These are phyloP conservation scores for Pythium utonaiense DNA, from an alignment of 352 stramenopile species.

Conservation along the genomic window DNA sequence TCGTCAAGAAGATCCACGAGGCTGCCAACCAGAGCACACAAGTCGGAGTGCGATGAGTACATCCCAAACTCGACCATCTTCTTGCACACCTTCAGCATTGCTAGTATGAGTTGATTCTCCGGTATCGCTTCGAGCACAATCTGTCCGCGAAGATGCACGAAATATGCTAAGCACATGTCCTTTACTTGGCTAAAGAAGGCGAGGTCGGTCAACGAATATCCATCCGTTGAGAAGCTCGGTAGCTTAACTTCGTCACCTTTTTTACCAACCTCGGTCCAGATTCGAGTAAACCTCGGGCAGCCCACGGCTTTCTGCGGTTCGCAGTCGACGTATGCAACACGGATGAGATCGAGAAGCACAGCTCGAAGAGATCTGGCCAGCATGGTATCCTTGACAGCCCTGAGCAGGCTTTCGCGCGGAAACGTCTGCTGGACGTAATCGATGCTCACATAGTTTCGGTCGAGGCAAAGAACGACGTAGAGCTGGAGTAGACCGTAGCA, in stretches of 20 bases:
- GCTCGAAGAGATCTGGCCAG: slow-evolving; percentile 57
- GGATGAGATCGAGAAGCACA: slow-evolving; percentile 61
- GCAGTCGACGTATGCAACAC: slow-evolving; percentile 65
- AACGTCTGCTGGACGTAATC: slow-evolving; percentile 64
- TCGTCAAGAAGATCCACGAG: slow-evolving; percentile 42
- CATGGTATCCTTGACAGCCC: slow-evolving; percentile 38
- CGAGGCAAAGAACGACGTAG: slow-evolving; percentile 63
- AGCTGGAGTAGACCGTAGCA: slow-evolving; percentile 69
- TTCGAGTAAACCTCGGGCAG: slow-evolving; percentile 64
- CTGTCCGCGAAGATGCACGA: slow-evolving; percentile 35
- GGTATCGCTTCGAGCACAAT: slow-evolving; percentile 53
- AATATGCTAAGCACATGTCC: slow-evolving; percentile 40
- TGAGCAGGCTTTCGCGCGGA: slow-evolving; percentile 48
- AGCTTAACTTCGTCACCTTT: slow-evolving; percentile 27
- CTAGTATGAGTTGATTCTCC: slow-evolving; percentile 59
- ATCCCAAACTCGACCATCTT: slow-evolving; percentile 73
- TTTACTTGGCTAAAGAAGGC: slow-evolving; percentile 53
- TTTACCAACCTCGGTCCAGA: slow-evolving; percentile 53
- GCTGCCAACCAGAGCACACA: slow-evolving; percentile 26
- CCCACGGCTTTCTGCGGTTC: slow-evolving; percentile 57
- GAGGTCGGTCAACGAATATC: slow-evolving; percentile 38
- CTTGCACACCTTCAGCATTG: slow-evolving; percentile 44
- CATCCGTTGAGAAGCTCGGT: slow-evolving; percentile 23
- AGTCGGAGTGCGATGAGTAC: slow-evolving; percentile 42
- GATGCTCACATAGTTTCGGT: slow-evolving; percentile 78